Conservation (phyloP, 495 filamentous ascomycete genomes). For the Talaromyces adpressus region DNA sequence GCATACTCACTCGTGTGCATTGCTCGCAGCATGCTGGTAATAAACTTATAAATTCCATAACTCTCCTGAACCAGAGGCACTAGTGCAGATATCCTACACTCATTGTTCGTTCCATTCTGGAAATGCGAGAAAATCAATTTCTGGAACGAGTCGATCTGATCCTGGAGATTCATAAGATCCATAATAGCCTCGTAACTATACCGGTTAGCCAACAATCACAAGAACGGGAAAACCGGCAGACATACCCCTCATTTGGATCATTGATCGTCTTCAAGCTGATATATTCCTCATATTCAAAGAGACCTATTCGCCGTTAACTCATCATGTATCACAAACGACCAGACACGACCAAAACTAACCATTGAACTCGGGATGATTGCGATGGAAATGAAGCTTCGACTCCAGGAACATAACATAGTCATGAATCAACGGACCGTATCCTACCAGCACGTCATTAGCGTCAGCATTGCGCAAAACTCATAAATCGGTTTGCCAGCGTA, state of each 20-base stretch:
- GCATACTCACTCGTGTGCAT: slow-evolving; percentile 82
- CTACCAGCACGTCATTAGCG: slow-evolving; percentile 26
- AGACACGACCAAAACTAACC: slow-evolving; percentile 40
- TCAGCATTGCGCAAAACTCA: neutral
- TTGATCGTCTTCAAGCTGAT: slow-evolving; percentile 97
- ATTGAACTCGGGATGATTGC: slow-evolving; percentile 96
- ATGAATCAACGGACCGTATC: slow-evolving; percentile 84
- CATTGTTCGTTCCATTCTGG: slow-evolving; percentile 81
- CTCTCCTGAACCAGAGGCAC: slow-evolving; percentile 94
- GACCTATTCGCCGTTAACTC: slow-evolving; percentile 32
- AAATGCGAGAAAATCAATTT: slow-evolving; percentile 98
- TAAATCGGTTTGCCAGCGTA: neutral
- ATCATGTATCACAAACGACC: neutral
- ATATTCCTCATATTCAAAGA: slow-evolving; percentile 98
- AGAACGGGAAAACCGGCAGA: neutral
- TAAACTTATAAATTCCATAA: slow-evolving; percentile 96
- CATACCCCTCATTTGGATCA: slow-evolving; percentile 89
- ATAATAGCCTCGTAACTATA: slow-evolving; percentile 85
- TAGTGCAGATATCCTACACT: slow-evolving; percentile 90
- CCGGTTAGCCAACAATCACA: slow-evolving; percentile 13
- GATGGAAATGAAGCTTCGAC: slow-evolving; percentile 88
- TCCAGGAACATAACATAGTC: slow-evolving; percentile 95
- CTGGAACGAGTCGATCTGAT: slow-evolving; percentile 96
- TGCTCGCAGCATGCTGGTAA: slow-evolving; percentile 88
- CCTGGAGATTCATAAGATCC: slow-evolving; percentile 93